Evolutionary conservation across 805 yeast species (phyloP), one percentile per base, ranked within the genome.

Genomic region (Wickerhamiella occidentalis): DNA sequence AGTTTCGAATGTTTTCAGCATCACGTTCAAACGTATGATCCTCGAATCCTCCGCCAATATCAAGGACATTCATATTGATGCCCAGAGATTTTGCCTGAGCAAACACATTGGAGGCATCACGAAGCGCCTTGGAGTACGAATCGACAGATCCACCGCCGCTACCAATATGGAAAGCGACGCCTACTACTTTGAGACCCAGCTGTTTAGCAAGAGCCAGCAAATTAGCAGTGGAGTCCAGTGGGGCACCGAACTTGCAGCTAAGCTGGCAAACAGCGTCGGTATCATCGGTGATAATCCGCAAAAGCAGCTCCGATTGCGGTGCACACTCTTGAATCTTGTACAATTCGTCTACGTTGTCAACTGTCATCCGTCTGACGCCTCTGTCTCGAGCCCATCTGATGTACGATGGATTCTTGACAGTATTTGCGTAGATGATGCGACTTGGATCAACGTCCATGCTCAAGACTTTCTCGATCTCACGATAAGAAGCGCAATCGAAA

Each of bases 161-260:
- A 1, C 98, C 98, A 52, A 88, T 85, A 64, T 90, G 98, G 75
- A 90, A 90, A 3, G 95, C 87, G 30, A 88, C 88, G 47, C 98
- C 98, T 13, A 68, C 77, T 33, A 90, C 75, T 52, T 76, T 69
- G 56, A 90, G 72, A 1, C 70, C 77, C 47, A 86, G 67, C 48
- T 72, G 71, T 51, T 73, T 68, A 43, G 94, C 90, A 51, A 74
- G 64, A 6, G 73, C 70, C 53, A 90, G 70, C 60, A 90, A 69
- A 15, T 66, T 58, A 36, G 70, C 60, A 3, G 84, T 79, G 19
- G 72, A 69, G 1, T 66, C 63, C 54, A 83, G 58, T 21, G 80
- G 70, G 44, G 95, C 88, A 26, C 98, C 98, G 64, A 83, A 90
- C 66, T 90, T 90, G 58, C 88, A 79, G 23, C 90, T 80, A 54